A percentile compares a stretch with the other conserved stretches of the same genome.
Evolutionary conservation across 78 protist genomes (phyloP).

Genomic region (slime mould (Dictyostelium discoideum)): dicty_2.7 NC_007089.4:4200501-4201000

Average conservation of each 20-base stretch:
- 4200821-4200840: neutral
- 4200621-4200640: neutral
- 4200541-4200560: constrained; percentile 10
- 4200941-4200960: neutral
- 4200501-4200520: neutral
- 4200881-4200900: neutral
- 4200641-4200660: neutral
- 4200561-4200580: neutral
- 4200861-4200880: neutral
- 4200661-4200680: neutral
- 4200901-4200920: neutral
- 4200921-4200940: constrained; percentile 1
- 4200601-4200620: neutral
- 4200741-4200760: neutral
- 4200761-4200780: neutral
- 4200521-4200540: constrained; percentile 9
- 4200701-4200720: neutral
- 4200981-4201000: neutral
- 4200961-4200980: neutral
- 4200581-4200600: neutral
- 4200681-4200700: neutral
- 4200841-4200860: neutral
- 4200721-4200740: neutral
- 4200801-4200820: neutral
- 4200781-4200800: neutral